These are phyloP conservation scores for Eimeria sp. DNA, from an alignment of 169 alveolate species.

Conservation along the genomic window DNA sequence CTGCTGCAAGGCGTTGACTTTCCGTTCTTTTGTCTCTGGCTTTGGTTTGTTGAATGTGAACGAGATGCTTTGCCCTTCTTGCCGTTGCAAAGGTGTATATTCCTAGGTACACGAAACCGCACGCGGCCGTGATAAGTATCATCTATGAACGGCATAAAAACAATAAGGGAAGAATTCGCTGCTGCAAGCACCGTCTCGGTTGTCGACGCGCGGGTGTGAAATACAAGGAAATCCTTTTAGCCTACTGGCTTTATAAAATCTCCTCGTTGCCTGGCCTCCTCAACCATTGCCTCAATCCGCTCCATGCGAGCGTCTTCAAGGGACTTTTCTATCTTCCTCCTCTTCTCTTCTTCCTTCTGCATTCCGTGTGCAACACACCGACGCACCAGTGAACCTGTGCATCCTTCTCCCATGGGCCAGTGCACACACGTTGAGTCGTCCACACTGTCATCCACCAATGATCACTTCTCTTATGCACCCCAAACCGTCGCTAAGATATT, in stretches of 20 bases:
- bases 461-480: background rate
- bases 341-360: slow-evolving; percentile 74
- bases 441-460: background rate
- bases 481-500: background rate
- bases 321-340: slow-evolving; percentile 70
- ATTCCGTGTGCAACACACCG: background rate
- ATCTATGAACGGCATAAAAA: background rate
- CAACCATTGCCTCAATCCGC: slow-evolving; percentile 75
- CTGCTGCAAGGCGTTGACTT: slow-evolving; percentile 47
- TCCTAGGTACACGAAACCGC: background rate
- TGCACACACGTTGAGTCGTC: background rate
- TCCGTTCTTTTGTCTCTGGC: background rate
- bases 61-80: slow-evolving; percentile 31
- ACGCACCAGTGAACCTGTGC: background rate
- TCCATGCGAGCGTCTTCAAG: slow-evolving; percentile 80
- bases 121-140: background rate
- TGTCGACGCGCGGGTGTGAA: background rate
- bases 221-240: background rate
- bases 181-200: background rate
- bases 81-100: slow-evolving; percentile 33
- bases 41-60: slow-evolving; percentile 19
- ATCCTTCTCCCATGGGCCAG: background rate
- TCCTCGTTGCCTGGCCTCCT: slow-evolving; percentile 75
- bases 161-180: background rate
- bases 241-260: slow-evolving; percentile 58